A percentile compares a stretch with the other conserved stretches of the same genome.
phyloP scores from a whole-genome alignment of 179 eudicot genomes.

The Silene coronaria region DNA sequence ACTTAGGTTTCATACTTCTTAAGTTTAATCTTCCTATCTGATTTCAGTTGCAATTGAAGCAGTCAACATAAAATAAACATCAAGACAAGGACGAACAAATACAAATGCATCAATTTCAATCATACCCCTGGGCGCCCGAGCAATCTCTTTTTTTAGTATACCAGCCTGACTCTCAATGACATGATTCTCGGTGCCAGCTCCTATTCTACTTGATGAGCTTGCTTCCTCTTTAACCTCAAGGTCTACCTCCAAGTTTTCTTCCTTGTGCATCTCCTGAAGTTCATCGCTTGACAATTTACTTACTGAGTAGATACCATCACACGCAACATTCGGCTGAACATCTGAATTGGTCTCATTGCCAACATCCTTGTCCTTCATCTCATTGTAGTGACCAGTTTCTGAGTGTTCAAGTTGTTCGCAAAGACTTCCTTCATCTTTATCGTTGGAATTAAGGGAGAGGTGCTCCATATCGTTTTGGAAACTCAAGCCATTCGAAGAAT shows the following conservation, averaged over 20 bases:
- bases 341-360: constrained; percentile 26
- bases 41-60: neutral
- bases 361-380: constrained; percentile 28
- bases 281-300: constrained; percentile 25
- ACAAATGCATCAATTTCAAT: constrained; percentile 5
- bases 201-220: constrained; percentile 37
- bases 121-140: constrained; percentile 55
- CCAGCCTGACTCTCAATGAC: constrained; percentile 34
- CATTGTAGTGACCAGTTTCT: constrained; percentile 27
- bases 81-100: neutral
- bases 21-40: neutral
- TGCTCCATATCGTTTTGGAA: constrained; percentile 39
- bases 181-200: constrained; percentile 35
- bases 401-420: constrained; percentile 21
- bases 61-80: neutral
- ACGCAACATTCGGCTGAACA: constrained; percentile 18
- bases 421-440: constrained; percentile 30
- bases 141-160: constrained; percentile 35
- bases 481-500: constrained; percentile 41
- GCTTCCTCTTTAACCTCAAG: constrained; percentile 33
- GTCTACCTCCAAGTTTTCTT: constrained; percentile 33
- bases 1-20: neutral
- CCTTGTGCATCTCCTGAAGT: constrained; percentile 25
- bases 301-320: constrained; percentile 25
- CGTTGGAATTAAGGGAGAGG: constrained; percentile 28